A percentile compares a stretch with the other conserved stretches of the same genome.
These are phyloP conservation scores for Ceratocystis papillata DNA, from an alignment of 2,329 filamentous ascomycete species.

Conservation along the genomic window DNA sequence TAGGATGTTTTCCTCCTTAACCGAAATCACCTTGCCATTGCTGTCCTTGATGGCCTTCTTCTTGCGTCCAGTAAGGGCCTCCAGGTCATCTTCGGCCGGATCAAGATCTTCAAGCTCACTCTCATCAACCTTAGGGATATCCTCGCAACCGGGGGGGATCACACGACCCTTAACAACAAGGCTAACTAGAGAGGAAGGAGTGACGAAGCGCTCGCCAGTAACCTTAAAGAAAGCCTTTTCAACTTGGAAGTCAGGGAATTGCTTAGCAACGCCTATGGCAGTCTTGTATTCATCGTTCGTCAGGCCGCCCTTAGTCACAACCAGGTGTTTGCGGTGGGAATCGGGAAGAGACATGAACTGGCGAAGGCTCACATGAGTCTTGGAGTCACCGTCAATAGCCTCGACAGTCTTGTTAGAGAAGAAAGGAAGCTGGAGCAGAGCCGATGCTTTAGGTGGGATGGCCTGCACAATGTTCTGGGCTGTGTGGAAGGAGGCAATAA, in stretches of 20 bases:
- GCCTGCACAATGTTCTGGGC: slow-evolving; percentile 87
- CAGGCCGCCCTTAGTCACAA: slow-evolving; percentile 60
- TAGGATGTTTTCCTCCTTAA: slow-evolving; percentile 55
- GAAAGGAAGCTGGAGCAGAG: slow-evolving; percentile 82
- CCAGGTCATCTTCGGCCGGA: slow-evolving; percentile 81
- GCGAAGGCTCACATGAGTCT: slow-evolving; percentile 67
- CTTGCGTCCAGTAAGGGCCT: slow-evolving; percentile 69
- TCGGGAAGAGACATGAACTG: slow-evolving; percentile 81
- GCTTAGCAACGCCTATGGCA: slow-evolving; percentile 64
- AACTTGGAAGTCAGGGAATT: slow-evolving; percentile 73
- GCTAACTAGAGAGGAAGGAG: slow-evolving; percentile 82
- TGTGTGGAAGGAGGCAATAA: slow-evolving; percentile 69
- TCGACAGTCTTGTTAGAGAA: slow-evolving; percentile 59
- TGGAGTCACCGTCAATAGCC: slow-evolving; percentile 63
- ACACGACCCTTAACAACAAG: slow-evolving; percentile 92
- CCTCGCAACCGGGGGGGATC: slow-evolving; percentile 70
- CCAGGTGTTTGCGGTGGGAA: slow-evolving; percentile 57
- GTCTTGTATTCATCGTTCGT: slow-evolving; percentile 65
- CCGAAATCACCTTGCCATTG: slow-evolving; percentile 45
- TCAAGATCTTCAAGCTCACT: slow-evolving; percentile 82
- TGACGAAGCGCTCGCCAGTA: slow-evolving; percentile 83
- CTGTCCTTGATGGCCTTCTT: slow-evolving; percentile 55
- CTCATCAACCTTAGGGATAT: slow-evolving; percentile 63
- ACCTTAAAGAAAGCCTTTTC: slow-evolving; percentile 98
- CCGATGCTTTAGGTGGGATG: slow-evolving; percentile 68